Evolutionary conservation across 768 basidiomycete genomes (phyloP), one percentile per base, ranked within the genome.

Genomic region (Termitomyces titanicus): DNA sequence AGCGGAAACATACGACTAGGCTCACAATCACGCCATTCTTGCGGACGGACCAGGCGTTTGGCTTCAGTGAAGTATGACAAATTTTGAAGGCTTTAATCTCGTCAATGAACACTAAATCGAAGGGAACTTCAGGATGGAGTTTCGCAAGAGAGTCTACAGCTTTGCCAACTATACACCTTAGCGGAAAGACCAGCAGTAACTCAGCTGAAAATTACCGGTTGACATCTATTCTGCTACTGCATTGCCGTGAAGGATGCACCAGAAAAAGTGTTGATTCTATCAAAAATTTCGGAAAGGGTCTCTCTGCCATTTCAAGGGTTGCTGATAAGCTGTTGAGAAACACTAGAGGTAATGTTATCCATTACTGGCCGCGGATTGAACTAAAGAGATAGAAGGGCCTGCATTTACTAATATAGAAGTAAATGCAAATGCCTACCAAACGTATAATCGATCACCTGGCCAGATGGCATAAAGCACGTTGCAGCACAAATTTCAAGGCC

Each of bases 101-200:
- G 67, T 89, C 87, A 58, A 88, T 85, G 73, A 89, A 90, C 3
- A 76, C 75, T 18, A 90, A 67, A 66, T 89, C 87, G 65, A 85
- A 88, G 1, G 76, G 78, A 4, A 69, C 66, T 10, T 76, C 74
- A 7, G 83, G 66, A 7, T 75, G 68, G 31, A 88, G 67, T 40
- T 69, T 72, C 22, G 67, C 69, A 40, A 89, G 71, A 0, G 79
- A 75, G 4, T 83, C 78, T 3, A 70, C 68, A 1, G 82, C 86
- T 33, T 77, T 72, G 0, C 83, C 85, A 31, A 80, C 66, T 42
- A 82, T 76, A 66, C 39, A 81, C 73, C 64, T 81, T 81, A 43
- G 65, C 56, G 5, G 74, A 65, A 7, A 88, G 65, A 1, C 82
- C 83, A 0, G 85, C 82, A 46, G 70, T 70, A 25, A n/a, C n/a